Evolutionary conservation across 2,329 filamentous ascomycete genomes (phyloP), one percentile per base, ranked within the genome.

Genomic region (Teratosphaeria nubilosa): DNA sequence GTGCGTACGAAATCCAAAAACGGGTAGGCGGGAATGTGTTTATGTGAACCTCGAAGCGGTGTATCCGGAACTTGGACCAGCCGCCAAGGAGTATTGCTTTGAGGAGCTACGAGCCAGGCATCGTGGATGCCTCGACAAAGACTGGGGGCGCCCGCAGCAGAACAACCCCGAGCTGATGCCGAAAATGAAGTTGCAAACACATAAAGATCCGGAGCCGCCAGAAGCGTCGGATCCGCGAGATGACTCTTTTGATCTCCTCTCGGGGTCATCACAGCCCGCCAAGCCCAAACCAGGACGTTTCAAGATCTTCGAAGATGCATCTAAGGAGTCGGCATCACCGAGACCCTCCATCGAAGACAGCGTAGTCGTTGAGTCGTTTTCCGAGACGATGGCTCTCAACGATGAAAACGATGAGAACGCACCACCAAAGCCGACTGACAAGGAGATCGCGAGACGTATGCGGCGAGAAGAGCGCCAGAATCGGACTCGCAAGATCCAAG

Each of bases 71-170:
- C 82, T 84, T 24, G 82, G 86, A 6, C n/a, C 30, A n/a, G 53
- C 25, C 6, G 30, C 53, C 13, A 53, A 34, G 7, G 92, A 96
- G 73, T 81, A 88, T 61, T 92, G 89, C 68, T 95, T 97, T 69
- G 94, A 99, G 70, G 94, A 99, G 74, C 76, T 99, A 24, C 85
- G 91, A 75, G 92, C 92, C 31, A 81, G 80, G 50, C 84, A 84
- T 64, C 82, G 88, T 58, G 92, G 92, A 0, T 85, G 82, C 81
- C 72, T 82, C 60, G 69, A 78, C 56, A 77, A 75, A 62, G 76
- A 84, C 62, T 85, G 82, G 82, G 68, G 66, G 64, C 56, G 53
- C 9, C 34, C 24, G 14, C 11, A 34, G 5, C 14, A 24, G 16
- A 16, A 34, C 3, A 25, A 55, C 11, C 16, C 54, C n/a, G 22